phyloP scores from a whole-genome alignment of 345 rosid genomes.

The Rhizophora apiculata region DNA sequence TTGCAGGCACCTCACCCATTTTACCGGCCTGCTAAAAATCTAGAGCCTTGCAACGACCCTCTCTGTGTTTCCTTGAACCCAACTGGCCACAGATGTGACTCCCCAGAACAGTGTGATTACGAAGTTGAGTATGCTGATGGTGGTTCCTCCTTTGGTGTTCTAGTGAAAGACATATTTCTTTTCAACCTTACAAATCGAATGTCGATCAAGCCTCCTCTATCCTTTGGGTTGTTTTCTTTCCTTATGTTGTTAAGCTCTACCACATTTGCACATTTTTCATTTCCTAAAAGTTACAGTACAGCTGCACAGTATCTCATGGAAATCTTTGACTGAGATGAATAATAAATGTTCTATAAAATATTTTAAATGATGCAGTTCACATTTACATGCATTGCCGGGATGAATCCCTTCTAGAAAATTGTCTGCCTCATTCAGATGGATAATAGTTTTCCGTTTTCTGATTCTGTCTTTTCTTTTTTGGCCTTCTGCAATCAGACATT shows the following conservation, averaged over 20 bases:
- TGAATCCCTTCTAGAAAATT: too few species aligned
- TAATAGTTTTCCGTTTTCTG: neutral
- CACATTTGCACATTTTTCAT: neutral
- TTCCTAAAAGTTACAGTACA: too few species aligned
- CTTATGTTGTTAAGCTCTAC: neutral
- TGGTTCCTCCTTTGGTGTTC: constrained; percentile 90
- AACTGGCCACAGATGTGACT: constrained; percentile 46
- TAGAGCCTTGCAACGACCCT: constrained; percentile 67
- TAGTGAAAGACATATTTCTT: constrained; percentile 66
- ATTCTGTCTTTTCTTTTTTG: too few species aligned
- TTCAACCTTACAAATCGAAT: constrained; percentile 56
- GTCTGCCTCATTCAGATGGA: too few species aligned
- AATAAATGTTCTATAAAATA: neutral
- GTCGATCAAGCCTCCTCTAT: constrained; percentile 56
- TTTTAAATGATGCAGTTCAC: neutral
- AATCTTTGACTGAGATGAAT: neutral
- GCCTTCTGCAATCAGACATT: neutral
- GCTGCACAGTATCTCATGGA: too few species aligned
- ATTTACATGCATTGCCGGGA: too few species aligned
- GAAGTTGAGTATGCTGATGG: constrained; percentile 92
- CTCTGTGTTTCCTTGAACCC: constrained; percentile 68
- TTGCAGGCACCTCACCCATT: constrained; percentile 87
- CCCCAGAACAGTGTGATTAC: constrained; percentile 76
- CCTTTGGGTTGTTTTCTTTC: constrained; percentile 55
- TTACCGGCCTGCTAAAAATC: constrained; percentile 65